Percentiles rank a stretch among this genome's conserved stretches.
Evolutionary conservation across 2,329 filamentous ascomycete species (phyloP).

Genomic region (Ceratocystis cacaofunesta): DNA sequence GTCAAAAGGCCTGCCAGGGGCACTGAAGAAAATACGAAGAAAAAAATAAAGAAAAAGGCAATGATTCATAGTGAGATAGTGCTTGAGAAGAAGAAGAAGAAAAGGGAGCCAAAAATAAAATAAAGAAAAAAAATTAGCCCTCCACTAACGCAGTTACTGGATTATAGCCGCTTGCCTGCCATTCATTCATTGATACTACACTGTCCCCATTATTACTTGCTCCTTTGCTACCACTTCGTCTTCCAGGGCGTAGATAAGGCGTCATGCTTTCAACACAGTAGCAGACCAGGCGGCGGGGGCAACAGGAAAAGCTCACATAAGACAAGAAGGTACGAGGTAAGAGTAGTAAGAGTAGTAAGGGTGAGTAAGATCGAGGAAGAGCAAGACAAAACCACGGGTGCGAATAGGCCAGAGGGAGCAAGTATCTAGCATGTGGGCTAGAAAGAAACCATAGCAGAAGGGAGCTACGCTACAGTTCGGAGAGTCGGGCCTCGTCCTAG

Average conservation of each 20-base stretch:
- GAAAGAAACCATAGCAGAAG: background rate
- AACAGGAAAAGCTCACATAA: background rate
- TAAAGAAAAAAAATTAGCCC: background rate
- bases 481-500: background rate
- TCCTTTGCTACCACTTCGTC: background rate
- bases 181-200: background rate
- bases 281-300: background rate
- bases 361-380: background rate
- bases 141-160: background rate
- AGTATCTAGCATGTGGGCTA: background rate
- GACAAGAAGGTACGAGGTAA: background rate
- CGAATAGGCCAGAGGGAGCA: background rate
- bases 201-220: background rate
- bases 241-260: constrained; percentile 4
- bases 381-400: background rate
- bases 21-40: background rate
- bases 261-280: background rate
- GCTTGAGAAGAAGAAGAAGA: background rate
- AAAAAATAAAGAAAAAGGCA: background rate
- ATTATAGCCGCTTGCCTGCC: background rate
- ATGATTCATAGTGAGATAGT: background rate
- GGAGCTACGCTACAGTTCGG: background rate
- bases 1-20: background rate
- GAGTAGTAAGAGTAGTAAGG: background rate
- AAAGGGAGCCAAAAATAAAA: background rate